A percentile compares a stretch with the other conserved stretches of the same genome.
These are phyloP conservation scores for Kernera saxatilis DNA, from an alignment of 345 rosid species.

Conservation along the genomic window DNA sequence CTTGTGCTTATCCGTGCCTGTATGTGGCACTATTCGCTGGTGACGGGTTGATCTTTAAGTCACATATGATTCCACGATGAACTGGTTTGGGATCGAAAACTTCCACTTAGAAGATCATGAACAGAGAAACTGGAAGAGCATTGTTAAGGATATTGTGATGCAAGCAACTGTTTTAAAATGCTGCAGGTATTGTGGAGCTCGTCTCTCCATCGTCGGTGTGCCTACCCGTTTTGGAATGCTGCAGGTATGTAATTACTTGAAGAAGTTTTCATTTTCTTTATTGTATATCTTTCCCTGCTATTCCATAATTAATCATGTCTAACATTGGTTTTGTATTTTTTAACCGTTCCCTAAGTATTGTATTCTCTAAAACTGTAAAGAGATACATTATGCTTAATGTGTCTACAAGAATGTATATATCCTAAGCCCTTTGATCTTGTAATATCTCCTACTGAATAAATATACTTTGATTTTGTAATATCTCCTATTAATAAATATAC, in stretches of 20 bases:
- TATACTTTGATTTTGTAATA: slow-evolving; percentile 32
- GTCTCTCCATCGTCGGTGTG: not conserved
- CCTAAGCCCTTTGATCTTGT: slow-evolving; percentile 39
- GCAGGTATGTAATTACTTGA: slow-evolving; percentile 14
- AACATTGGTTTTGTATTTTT: not conserved
- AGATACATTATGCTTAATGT: slow-evolving; percentile 37
- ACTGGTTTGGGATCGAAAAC: not conserved
- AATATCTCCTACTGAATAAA: slow-evolving; percentile 36
- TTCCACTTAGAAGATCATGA: not conserved
- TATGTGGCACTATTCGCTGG: not conserved
- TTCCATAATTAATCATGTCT: not conserved
- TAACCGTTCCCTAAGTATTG: slow-evolving; percentile 35
- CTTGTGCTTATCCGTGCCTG: not conserved
- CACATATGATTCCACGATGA: not conserved
- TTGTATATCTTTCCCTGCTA: slow-evolving; percentile 28
- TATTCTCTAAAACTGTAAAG: slow-evolving; percentile 45
- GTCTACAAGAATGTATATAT: slow-evolving; percentile 55
- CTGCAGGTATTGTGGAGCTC: slow-evolving; percentile 6
- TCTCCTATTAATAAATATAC: slow-evolving; percentile 41
- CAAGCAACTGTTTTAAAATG: not conserved
- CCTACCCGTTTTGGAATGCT: not conserved
- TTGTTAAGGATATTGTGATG: not conserved
- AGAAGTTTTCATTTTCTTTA: not conserved
- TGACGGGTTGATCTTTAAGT: not conserved
- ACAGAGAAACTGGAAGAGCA: not conserved